Base-by-base conservation (phyloP, 345 rosid genomes). In the Melastoma malabathricum region DNA sequence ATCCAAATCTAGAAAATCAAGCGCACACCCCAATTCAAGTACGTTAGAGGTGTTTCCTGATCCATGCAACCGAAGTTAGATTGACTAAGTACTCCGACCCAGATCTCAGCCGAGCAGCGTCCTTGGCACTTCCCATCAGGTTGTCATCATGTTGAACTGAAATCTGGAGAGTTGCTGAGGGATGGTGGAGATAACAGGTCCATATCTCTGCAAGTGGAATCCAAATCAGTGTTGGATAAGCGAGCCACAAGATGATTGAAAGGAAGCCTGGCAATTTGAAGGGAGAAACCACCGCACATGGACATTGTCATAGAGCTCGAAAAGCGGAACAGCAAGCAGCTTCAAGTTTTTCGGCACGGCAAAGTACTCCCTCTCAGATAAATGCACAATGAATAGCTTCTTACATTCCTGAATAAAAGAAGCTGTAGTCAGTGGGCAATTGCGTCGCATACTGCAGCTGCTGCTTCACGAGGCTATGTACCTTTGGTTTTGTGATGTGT, bases 281-380 rank as follows among this genome's bases (percentile, higher is more conserved):
- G 45, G 43, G 19, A 12, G 50, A 31, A 23, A 19, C 38, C 48
- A 7, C 25, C 64, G 43, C 68, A 88, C 98, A 83, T 88, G 92
- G 64, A 83, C 95, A 45, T 93, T 88, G 70, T 93, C 95, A 48
- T 88, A 83, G 63, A 93, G 99, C 69, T 88, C 99, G 61, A 88
- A 88, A 75, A 93, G 66, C 0, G 99, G 97, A 38, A 88, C 95
- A 14, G 95, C 97, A 59, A 88, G 90, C 71, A 93, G 84, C 55
- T 93, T 85, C 86, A 88, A 78, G 72, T 93, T 93, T 64, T 88
- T 85, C 46, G 96, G 99, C 59, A 93, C 97, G 1, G 94, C 95
- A 64, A 88, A 88, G 75, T 88, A 93, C 65, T 93, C 97, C 69
- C 89, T 81, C 69, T 88, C 97, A 66, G 97, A 83, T 77, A 88